A percentile compares a stretch with the other conserved stretches of the same genome.
Conservation (phyloP, 768 basidiomycete genomes). For the Tricholoma hemisulphureum region DNA sequence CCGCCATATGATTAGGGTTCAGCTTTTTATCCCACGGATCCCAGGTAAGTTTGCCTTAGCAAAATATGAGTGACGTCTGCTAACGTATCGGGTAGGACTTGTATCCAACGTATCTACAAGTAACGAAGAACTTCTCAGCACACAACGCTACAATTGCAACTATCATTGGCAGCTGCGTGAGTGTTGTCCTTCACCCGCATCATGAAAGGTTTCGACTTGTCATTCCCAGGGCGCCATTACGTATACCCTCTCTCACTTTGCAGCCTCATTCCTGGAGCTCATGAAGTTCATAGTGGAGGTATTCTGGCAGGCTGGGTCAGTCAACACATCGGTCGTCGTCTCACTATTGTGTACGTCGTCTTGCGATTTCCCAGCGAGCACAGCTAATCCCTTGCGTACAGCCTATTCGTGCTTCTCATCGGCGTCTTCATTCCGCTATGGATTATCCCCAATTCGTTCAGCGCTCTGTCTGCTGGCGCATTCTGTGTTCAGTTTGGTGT, state of each 20-base stretch:
- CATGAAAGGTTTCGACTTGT: neutral
- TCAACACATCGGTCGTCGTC: constrained; percentile 22
- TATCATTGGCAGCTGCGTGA: constrained; percentile 59
- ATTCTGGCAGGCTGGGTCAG: constrained; percentile 18
- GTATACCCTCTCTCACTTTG: constrained; percentile 8
- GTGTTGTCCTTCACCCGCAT: neutral
- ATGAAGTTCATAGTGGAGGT: constrained; percentile 14
- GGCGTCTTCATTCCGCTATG: constrained; percentile 65
- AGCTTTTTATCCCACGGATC: constrained; percentile 58
- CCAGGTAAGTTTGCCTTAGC: constrained; percentile 35
- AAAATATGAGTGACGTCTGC: neutral
- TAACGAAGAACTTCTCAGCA: constrained; percentile 49
- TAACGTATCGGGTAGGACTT: constrained; percentile 37
- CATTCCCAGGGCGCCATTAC: constrained; percentile 19
- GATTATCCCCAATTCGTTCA: constrained; percentile 74
- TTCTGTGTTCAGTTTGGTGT: constrained; percentile 88
- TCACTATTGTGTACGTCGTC: constrained; percentile 22
- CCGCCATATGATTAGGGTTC: constrained; percentile 34
- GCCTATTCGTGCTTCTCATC: constrained; percentile 19
- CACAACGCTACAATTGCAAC: constrained; percentile 59
- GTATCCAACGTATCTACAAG: constrained; percentile 62
- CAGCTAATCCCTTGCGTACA: constrained; percentile 5
- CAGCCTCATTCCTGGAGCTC: neutral
- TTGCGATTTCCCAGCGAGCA: neutral
- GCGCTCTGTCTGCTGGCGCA: constrained; percentile 73